phyloP scores from a whole-genome alignment of 768 basidiomycete genomes.

The Lactarius hengduanensis region DNA sequence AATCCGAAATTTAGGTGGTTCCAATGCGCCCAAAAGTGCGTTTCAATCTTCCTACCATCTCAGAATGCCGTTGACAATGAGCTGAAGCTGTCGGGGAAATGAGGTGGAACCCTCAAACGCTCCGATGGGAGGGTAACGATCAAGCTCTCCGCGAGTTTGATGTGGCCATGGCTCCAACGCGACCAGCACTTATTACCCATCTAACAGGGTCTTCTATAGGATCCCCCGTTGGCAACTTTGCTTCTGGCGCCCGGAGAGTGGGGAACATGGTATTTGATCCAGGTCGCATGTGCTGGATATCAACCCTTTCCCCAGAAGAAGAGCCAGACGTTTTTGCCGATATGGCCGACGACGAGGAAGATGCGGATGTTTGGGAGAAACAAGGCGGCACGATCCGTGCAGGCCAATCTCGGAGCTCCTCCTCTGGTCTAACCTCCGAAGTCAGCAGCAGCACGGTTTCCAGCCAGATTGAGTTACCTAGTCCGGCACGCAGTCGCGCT shows the following conservation, averaged over 20 bases:
- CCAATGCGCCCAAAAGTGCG: constrained; percentile 70
- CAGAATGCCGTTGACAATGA: constrained; percentile 15
- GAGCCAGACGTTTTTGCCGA: constrained; percentile 96
- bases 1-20: constrained; percentile 78
- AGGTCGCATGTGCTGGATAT: constrained; percentile 91
- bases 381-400: constrained; percentile 82
- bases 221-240: constrained; percentile 71
- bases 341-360: constrained; percentile 88
- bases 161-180: constrained; percentile 70
- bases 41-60: constrained; percentile 16
- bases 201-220: constrained; percentile 85
- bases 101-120: constrained; percentile 90
- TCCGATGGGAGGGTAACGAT: constrained; percentile 98
- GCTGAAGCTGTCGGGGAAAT: constrained; percentile 88
- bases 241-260: constrained; percentile 81
- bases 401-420: constrained; percentile 36
- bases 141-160: constrained; percentile 90
- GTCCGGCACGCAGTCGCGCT: constrained; percentile 59
- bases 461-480: constrained; percentile 45
- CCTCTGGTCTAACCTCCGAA: constrained; percentile 28
- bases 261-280: constrained; percentile 99
- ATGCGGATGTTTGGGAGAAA: constrained; percentile 65
- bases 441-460: constrained; percentile 36
- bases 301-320: constrained; percentile 78
- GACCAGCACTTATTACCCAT: constrained; percentile 95